Percentiles rank a stretch among this genome's conserved stretches.
These are phyloP conservation scores for Piromyces sp. DNA, from an alignment of 192 early-diverging fungal species.

Conservation along the genomic window DNA sequence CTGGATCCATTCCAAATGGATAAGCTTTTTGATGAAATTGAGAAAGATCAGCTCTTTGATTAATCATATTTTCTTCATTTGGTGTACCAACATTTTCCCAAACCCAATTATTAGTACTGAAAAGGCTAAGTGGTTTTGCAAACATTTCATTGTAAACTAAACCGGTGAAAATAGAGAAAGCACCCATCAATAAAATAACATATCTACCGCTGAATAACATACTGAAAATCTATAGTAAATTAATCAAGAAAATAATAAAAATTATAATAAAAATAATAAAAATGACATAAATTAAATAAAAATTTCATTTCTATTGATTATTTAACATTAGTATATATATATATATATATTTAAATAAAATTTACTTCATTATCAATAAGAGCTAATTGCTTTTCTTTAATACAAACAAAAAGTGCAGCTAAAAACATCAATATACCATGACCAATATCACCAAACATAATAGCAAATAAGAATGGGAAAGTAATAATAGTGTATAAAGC, in stretches of 20 bases:
- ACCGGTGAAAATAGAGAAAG: constrained; percentile 94
- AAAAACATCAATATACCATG: constrained; percentile 79
- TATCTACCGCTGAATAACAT: constrained; percentile 94
- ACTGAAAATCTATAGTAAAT: constrained; percentile 37
- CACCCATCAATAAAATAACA: constrained; percentile 91
- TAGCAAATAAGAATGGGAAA: constrained; percentile 98
- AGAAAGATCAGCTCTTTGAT: not conserved
- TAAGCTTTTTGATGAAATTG: constrained; percentile 31
- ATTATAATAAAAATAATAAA: too few species aligned
- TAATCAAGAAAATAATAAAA: not conserved
- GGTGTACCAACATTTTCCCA: constrained; percentile 31
- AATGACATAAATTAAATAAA: too few species aligned
- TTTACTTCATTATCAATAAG: not conserved
- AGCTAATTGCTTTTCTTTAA: constrained; percentile 62
- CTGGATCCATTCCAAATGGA: constrained; percentile 64
- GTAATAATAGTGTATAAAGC: constrained; percentile 91
- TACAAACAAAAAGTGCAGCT: constrained; percentile 52
- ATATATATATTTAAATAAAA: too few species aligned
- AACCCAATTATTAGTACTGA: constrained; percentile 62
- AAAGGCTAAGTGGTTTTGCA: constrained; percentile 56
- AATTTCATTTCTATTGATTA: too few species aligned
- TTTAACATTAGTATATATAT: too few species aligned
- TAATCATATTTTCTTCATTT: constrained; percentile 35
- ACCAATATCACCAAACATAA: constrained; percentile 99
- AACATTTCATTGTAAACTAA: constrained; percentile 98